Evolutionary conservation across 169 alveolate genomes (phyloP).

Genomic region (Condylostoma magnum): DNA sequence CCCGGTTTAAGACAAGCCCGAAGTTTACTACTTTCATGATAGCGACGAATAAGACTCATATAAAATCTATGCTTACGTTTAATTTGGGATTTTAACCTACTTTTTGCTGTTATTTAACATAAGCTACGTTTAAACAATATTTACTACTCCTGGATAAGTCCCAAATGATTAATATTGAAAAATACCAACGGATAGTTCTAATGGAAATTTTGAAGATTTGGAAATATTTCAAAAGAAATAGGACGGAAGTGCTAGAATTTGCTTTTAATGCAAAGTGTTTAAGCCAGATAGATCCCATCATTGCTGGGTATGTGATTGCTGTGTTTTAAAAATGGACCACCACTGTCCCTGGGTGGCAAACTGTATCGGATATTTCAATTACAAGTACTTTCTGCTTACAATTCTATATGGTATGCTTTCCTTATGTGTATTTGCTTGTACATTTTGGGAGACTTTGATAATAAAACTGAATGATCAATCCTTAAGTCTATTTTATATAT

Average conservation of each 20-base stretch:
- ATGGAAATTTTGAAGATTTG: not conserved
- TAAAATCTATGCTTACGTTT: not conserved
- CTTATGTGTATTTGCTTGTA: not conserved
- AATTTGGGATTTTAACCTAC: not conserved
- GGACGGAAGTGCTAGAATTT: not conserved
- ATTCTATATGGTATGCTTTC: not conserved
- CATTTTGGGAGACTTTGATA: constrained; percentile 4
- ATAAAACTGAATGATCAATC: not conserved
- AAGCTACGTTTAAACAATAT: not conserved
- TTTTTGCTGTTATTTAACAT: not conserved
- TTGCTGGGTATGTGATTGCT: constrained; percentile 89
- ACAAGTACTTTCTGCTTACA: constrained; percentile 45
- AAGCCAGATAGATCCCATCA: constrained; percentile 92
- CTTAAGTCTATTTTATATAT: not conserved
- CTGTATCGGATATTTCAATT: constrained; percentile 86
- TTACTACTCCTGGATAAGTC: constrained; percentile 1
- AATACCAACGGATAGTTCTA: not conserved
- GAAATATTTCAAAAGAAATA: not conserved
- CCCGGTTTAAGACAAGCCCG: not conserved
- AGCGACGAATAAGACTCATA: not conserved
- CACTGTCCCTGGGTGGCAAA: constrained; percentile 94
- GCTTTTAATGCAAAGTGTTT: constrained; percentile 51
- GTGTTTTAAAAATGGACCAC: constrained; percentile 92
- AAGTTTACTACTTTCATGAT: not conserved
- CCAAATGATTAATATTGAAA: not conserved